Evolutionary conservation across 2,329 filamentous ascomycete species (phyloP).

Genomic region (Aspergillus uvarum): DNA sequence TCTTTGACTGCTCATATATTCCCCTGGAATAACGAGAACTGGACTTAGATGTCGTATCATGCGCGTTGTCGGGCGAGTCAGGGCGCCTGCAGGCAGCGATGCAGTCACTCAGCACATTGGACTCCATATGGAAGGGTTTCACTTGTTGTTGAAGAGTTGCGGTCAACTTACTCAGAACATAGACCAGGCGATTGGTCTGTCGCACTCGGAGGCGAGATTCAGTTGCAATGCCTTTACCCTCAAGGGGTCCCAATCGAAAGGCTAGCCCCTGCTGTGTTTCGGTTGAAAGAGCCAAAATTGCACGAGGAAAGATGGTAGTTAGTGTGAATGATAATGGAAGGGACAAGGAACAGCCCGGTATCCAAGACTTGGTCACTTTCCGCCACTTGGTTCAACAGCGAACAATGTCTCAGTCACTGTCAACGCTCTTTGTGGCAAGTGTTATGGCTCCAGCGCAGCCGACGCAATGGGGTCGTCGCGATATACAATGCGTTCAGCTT

Average conservation of each 20-base stretch:
- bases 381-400: neutral
- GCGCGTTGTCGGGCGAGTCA: conserved; percentile 22
- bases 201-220: neutral
- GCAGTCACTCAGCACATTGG: conserved; percentile 17
- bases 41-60: conserved; percentile 14
- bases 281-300: neutral
- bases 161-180: conserved; percentile 12
- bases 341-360: neutral
- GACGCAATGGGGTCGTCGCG: conserved; percentile 2
- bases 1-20: conserved; percentile 11
- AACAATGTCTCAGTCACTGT: conserved; percentile 7
- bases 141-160: conserved; percentile 10
- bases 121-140: conserved; percentile 26
- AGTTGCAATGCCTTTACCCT: neutral
- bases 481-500: neutral
- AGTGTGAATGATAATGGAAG: neutral
- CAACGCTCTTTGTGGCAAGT: neutral
- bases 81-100: conserved; percentile 30
- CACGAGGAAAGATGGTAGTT: neutral
- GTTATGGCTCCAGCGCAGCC: conserved; percentile 7
- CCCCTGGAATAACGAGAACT: conserved; percentile 10
- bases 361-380: neutral
- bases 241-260: neutral
- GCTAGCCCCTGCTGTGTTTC: neutral
- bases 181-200: neutral